Percentiles rank a stretch among this genome's conserved stretches.
These are phyloP conservation scores for Paraglomus brasilianum DNA, from an alignment of 192 early-diverging fungal species.

Conservation along the genomic window DNA sequence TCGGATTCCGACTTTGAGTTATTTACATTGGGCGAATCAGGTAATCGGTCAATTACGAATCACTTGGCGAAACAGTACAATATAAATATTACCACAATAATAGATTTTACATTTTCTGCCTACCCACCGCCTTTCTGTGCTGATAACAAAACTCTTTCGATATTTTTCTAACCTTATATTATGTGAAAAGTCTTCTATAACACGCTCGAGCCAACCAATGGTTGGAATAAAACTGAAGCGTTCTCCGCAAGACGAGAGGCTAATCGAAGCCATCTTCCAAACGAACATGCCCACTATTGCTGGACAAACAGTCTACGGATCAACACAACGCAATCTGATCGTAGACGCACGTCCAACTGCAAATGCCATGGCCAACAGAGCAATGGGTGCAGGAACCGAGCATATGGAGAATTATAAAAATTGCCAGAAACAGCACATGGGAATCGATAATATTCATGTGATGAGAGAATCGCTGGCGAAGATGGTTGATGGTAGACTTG, in stretches of 20 bases:
- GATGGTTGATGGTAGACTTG: constrained; percentile 74
- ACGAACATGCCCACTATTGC: constrained; percentile 51
- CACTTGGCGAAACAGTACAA: no score
- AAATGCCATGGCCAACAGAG: constrained; percentile 91
- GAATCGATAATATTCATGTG: constrained; percentile 98
- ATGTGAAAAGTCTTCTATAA: constrained; percentile 70
- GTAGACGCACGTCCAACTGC: constrained; percentile 94
- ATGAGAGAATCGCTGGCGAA: constrained; percentile 87
- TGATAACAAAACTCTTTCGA: no score
- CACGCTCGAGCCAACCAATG: constrained; percentile 92
- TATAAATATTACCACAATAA: no score
- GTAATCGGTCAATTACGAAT: constrained; percentile 51
- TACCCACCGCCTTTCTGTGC: no score
- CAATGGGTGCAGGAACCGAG: constrained; percentile 92
- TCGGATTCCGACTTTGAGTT: constrained; percentile 86
- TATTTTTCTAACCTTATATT: not conserved
- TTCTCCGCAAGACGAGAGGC: constrained; percentile 96
- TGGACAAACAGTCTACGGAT: constrained; percentile 50
- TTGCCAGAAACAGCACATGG: constrained; percentile 83
- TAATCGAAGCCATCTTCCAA: constrained; percentile 89
- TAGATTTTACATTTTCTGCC: no score
- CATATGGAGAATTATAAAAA: constrained; percentile 90
- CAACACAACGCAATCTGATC: constrained; percentile 72
- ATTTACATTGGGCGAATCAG: constrained; percentile 81
- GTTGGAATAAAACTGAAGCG: constrained; percentile 93